A percentile compares a stretch with the other conserved stretches of the same genome.
Evolutionary conservation across 495 filamentous ascomycete genomes (phyloP).

Genomic region (Peziza echinospora): DNA sequence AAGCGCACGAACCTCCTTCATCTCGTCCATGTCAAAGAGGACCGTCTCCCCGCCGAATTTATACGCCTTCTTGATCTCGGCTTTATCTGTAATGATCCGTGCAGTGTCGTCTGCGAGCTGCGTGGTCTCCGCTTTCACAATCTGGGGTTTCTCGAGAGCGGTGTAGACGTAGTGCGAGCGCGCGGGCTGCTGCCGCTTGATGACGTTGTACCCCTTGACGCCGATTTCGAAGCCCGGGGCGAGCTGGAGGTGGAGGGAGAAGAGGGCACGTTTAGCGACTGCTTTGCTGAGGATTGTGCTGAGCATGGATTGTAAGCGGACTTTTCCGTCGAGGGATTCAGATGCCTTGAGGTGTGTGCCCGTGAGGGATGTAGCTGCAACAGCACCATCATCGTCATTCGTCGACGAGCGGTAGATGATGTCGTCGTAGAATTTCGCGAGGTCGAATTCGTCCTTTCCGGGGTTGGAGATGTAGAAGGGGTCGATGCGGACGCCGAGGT

Average conservation of each 20-base stretch:
- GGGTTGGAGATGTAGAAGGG: conserved; percentile 72
- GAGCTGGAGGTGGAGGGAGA: conserved; percentile 69
- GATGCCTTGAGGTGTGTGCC: conserved; percentile 12
- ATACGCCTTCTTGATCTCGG: conserved; percentile 75
- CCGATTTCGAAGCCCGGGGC: conserved; percentile 69
- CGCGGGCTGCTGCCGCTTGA: conserved; percentile 59
- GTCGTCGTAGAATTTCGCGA: conserved; percentile 80
- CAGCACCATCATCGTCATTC: conserved; percentile 35
- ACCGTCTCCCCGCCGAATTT: conserved; percentile 88
- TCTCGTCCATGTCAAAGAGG: conserved; percentile 63
- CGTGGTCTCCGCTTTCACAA: conserved; percentile 50
- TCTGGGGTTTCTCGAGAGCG: conserved; percentile 57
- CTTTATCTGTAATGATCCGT: conserved; percentile 52
- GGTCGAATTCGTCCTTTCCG: conserved; percentile 49
- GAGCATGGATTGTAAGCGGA: conserved; percentile 58
- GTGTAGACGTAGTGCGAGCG: conserved; percentile 71
- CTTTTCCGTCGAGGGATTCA: conserved; percentile 50
- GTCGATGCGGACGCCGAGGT: conserved; percentile 80
- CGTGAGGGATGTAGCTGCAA: too few species aligned
- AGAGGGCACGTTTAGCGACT: conserved; percentile 65
- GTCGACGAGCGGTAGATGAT: conserved; percentile 48
- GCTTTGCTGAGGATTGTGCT: conserved; percentile 83
- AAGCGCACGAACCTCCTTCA: conserved; percentile 51
- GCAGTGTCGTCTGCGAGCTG: conserved; percentile 54
- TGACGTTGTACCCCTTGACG: conserved; percentile 75